Base-by-base conservation (phyloP, 345 rosid species). In the Mercurialis annua region DNA sequence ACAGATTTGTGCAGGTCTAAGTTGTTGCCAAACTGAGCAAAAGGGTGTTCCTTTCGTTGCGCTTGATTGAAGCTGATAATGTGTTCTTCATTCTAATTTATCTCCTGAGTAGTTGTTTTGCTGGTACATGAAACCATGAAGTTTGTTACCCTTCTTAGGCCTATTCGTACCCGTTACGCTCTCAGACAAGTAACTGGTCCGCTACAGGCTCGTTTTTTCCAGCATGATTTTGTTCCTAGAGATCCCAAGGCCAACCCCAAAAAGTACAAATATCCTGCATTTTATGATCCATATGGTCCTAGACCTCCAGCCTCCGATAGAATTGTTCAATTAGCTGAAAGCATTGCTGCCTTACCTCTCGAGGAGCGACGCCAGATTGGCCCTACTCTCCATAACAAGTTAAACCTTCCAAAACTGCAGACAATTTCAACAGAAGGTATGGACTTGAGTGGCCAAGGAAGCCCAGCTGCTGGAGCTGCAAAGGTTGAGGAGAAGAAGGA, bases 201-300 rank as follows among this genome's bases (percentile, higher is more conserved):
- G 54, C 66, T 82, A 65, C 89, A 86, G 65, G 54, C 57, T 20
- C 88, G 81, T n/a, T 53, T 65, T 6, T 81, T 86, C 66, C 89
- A 84, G 70, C 87, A 63, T 38, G 84, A 81, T 67, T 84, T 77
- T 64, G 78, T 73, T 51, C 87, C 86, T 10, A 76, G 82, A 26
- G 87, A 84, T 76, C 87, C 87, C 58, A 78, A 64, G 5, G 67
- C 76, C 5, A 84, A 81, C 70, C 82, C 85, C 8, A 78, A 14
- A 49, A 83, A 48, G 61, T 81, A 71, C 74, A 82, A 81, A 53
- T 84, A 87, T 36, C 90, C 86, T 0, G 75, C 68, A 42, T 47
- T 77, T 62, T 83, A 85, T 66, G 69, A 87, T 62, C 87, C 87
- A 0, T 87, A 87, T 66, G 87, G 87, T 52, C 87, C 83, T 3